Percentiles rank a stretch among this genome's conserved stretches.
These are phyloP conservation scores for Amanita exitialis DNA, from an alignment of 768 basidiomycete genomes.

Conservation along the genomic window DNA sequence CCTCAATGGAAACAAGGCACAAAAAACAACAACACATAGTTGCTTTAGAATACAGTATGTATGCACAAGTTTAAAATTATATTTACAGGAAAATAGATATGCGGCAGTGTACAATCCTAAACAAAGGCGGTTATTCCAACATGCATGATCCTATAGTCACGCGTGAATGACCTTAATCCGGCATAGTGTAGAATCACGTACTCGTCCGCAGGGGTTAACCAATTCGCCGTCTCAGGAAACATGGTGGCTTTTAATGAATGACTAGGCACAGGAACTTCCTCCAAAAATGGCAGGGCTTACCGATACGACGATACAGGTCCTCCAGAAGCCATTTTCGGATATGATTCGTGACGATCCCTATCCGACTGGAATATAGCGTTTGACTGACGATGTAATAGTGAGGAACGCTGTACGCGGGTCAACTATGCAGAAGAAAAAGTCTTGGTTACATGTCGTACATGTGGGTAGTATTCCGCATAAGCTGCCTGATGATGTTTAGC, in stretches of 20 bases:
- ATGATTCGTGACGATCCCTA: constrained; percentile 26
- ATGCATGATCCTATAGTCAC: constrained; percentile 34
- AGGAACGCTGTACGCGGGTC: constrained; percentile 30
- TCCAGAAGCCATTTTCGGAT: constrained; percentile 45
- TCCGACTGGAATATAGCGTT: constrained; percentile 18
- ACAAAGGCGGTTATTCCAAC: constrained; percentile 52
- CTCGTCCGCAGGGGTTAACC: constrained; percentile 47
- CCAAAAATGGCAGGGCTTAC: not conserved
- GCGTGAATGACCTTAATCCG: not conserved
- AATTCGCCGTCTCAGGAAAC: constrained; percentile 54
- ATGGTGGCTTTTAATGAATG: constrained; percentile 22
- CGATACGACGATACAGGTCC: constrained; percentile 53
- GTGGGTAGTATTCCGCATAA: constrained; percentile 37
- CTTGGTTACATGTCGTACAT: constrained; percentile 30
- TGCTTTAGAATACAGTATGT: no score
- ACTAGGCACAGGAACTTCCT: not conserved
- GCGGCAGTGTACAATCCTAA: constrained; percentile 11
- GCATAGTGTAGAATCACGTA: constrained; percentile 16
- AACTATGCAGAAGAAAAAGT: not conserved
- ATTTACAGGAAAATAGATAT: not conserved
- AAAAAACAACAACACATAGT: no score
- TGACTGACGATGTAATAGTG: constrained; percentile 46
- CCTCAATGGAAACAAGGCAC: no score
- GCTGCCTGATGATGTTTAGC: constrained; percentile 29
- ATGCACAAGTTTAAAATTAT: no score